phyloP scores from a whole-genome alignment of 257 asterid species.

The Lavandula angustifolia region DNA sequence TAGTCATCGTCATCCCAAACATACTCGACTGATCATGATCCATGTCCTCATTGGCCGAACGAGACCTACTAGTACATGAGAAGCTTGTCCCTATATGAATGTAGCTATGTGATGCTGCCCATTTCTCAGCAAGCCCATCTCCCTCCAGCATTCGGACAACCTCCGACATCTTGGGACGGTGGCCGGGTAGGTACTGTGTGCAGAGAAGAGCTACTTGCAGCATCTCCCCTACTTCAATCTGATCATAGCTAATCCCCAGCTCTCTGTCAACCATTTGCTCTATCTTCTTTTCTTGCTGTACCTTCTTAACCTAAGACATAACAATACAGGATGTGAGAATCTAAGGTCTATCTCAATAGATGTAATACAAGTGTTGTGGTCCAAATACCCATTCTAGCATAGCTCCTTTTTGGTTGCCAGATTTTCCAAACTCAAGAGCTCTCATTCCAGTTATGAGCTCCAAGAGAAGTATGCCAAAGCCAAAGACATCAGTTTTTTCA shows the following conservation, averaged over 20 bases:
- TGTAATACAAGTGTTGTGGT: no score
- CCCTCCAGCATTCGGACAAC: slow-evolving; percentile 95
- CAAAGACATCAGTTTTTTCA: slow-evolving; percentile 93
- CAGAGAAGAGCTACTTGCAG: slow-evolving; percentile 94
- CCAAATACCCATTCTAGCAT: slow-evolving; percentile 79
- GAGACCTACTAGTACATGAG: slow-evolving; percentile 37
- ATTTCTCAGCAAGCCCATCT: slow-evolving; percentile 90
- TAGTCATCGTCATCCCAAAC: slow-evolving; percentile 61
- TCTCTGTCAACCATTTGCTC: slow-evolving; percentile 72
- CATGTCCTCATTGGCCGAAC: slow-evolving; percentile 36
- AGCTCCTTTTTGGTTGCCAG: slow-evolving; percentile 82
- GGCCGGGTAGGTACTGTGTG: slow-evolving; percentile 73
- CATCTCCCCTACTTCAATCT: slow-evolving; percentile 86
- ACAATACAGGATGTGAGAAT: neutral
- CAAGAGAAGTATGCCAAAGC: slow-evolving; percentile 84
- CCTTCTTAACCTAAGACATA: slow-evolving; percentile 67
- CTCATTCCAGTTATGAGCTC: slow-evolving; percentile 96
- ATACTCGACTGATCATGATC: slow-evolving; percentile 58
- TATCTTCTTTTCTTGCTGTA: slow-evolving; percentile 66
- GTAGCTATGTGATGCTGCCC: slow-evolving; percentile 84
- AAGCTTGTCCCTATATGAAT: slow-evolving; percentile 36
- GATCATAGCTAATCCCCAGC: slow-evolving; percentile 63
- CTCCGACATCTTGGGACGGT: slow-evolving; percentile 94
- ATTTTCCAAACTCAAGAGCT: slow-evolving; percentile 85
- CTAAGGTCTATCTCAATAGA: no score